Evolutionary conservation across 345 rosid species (phyloP).

Genomic region (Mallotus nudiflorus): DNA sequence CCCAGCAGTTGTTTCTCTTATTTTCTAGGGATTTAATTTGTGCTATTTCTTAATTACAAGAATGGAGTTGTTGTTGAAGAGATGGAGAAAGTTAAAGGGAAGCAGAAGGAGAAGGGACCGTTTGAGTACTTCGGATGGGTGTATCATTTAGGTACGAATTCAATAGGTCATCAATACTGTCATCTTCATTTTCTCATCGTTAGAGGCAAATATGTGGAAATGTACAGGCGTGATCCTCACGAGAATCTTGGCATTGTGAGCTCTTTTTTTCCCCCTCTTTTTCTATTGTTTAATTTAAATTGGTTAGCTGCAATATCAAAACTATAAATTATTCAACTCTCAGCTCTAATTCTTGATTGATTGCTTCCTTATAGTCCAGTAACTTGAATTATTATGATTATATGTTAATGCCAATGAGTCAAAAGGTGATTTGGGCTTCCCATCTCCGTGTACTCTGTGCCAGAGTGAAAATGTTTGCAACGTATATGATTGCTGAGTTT

Average conservation of each 20-base stretch:
- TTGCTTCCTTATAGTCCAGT: too few species aligned
- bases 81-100: slow-evolving; percentile 8
- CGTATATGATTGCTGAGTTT: background rate
- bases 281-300: background rate
- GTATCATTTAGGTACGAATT: slow-evolving; percentile 77
- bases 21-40: too few species aligned
- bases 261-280: background rate
- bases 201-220: slow-evolving; percentile 75
- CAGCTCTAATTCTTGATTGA: too few species aligned
- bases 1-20: too few species aligned
- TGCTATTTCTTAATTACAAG: too few species aligned
- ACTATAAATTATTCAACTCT: too few species aligned
- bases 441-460: background rate
- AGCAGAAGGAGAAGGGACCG: slow-evolving; percentile 24
- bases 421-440: too few species aligned
- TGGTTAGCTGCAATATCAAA: background rate
- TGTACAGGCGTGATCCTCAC: slow-evolving; percentile 94
- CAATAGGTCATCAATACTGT: slow-evolving; percentile 83
- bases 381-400: too few species aligned
- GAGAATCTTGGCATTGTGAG: slow-evolving; percentile 83
- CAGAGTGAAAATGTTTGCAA: background rate
- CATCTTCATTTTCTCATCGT: slow-evolving; percentile 68
- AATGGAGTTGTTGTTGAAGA: too few species aligned
- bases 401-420: too few species aligned
- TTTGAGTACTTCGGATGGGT: slow-evolving; percentile 78